Evolutionary conservation across 2,329 filamentous ascomycete genomes (phyloP), one percentile per base, ranked within the genome.

Genomic region (Aureobasidium subglaciale): DNA sequence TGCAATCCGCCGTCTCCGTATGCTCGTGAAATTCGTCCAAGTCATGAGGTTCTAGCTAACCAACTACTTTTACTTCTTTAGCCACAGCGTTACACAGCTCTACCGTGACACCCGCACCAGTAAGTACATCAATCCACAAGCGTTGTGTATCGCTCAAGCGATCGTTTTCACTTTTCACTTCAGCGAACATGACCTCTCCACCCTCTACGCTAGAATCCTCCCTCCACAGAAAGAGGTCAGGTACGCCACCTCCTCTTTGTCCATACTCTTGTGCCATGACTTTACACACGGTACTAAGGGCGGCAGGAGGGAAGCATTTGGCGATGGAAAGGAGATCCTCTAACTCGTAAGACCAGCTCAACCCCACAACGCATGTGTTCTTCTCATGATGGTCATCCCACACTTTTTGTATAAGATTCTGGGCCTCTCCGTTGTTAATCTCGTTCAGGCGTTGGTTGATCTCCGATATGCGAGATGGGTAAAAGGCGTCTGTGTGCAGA

Each of bases 191-290:
- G 57, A 70, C 67, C 58, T 71, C 65, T 5, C 66, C 66, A 18
- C 45, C 37, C 11, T 35, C 46, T 7, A 42, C 37, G 15, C 56
- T 40, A 16, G 20, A 53, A 60, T 65, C 59, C 22, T 71, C 64
- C 63, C 83, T 82, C 93, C 93, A 99, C 2, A 99, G 78, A 60
- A 99, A 87, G 60, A 99, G 73, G 75, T 99, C 93, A 3, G 93
- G 93, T 59, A 99, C 85, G 0, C 93, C 93, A 15, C 90, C 87
- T 4, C 88, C 89, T 48, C 93, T 77, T 63, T 89, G 85, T 60
- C 84, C 82, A 71, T 99, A 99, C 69, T 99, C 93, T 72, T 99
- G 91, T 37, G 90, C 91, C 79, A 97, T 84, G 37, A 97, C 90
- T 70, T 92, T 93, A 73, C 93, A 96, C 27, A 97, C 79, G 0